Evolutionary conservation across 2,329 filamentous ascomycete species (phyloP).

Genomic region (Fusarium xyrophilum): DNA sequence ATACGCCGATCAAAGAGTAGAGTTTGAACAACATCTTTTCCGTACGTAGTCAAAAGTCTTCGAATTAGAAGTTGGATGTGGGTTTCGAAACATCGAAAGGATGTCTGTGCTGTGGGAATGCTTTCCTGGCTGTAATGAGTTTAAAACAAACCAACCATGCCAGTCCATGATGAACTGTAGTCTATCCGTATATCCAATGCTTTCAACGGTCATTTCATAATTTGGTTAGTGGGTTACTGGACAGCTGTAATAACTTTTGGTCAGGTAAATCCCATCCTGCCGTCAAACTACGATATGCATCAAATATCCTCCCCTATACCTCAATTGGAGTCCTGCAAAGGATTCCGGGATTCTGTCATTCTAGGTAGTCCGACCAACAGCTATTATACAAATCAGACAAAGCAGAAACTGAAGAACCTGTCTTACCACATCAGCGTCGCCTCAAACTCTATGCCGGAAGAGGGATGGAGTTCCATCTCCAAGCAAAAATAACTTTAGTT

Average conservation of each 20-base stretch:
- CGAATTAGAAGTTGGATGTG: constrained; percentile 11
- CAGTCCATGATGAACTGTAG: constrained; percentile 1
- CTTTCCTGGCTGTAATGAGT: background rate
- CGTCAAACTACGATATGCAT: background rate
- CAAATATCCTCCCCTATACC: background rate
- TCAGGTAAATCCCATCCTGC: background rate
- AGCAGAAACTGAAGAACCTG: background rate
- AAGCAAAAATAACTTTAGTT: constrained; percentile 1
- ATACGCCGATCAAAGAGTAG: background rate
- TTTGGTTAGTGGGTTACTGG: constrained; percentile 3
- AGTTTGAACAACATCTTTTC: background rate
- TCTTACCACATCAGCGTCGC: background rate
- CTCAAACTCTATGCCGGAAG: background rate
- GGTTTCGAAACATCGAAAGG: constrained; percentile 12
- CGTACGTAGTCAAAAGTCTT: background rate
- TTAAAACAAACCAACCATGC: constrained; percentile 8
- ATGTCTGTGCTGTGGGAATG: background rate
- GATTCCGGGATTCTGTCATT: background rate
- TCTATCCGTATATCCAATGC: too few species aligned
- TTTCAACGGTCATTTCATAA: constrained; percentile 26
- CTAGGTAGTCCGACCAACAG: background rate
- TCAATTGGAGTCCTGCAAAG: background rate
- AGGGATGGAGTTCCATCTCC: background rate
- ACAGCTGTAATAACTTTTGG: background rate
- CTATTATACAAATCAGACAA: background rate